Conservation (phyloP, 371 early-diverging fungal genomes). For the Circinella umbellata region DNA sequence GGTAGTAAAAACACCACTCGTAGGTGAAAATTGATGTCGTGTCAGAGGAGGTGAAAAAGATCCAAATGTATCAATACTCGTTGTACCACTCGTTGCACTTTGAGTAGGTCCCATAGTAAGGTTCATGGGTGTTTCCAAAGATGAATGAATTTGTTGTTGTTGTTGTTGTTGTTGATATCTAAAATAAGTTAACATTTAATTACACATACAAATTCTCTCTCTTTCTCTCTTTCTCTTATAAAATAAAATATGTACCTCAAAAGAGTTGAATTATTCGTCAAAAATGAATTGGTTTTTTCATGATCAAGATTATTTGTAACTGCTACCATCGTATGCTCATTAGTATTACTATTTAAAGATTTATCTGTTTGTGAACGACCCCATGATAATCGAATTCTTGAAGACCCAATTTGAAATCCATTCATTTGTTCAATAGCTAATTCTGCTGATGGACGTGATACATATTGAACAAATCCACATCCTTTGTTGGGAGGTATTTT, state of each 20-base stretch:
- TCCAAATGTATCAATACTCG: constrained; percentile 11
- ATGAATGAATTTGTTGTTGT: constrained; percentile 3
- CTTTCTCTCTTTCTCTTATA: too few relatives aligned
- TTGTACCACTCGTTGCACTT: constrained; percentile 11
- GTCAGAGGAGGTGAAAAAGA: constrained; percentile 15
- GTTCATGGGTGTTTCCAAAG: constrained; percentile 3
- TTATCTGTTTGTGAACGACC: constrained; percentile 64
- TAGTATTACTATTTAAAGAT: constrained; percentile 76
- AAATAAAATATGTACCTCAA: constrained; percentile 71
- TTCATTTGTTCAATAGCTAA: constrained; percentile 87
- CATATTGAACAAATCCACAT: constrained; percentile 93
- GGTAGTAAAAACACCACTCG: neutral
- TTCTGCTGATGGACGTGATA: constrained; percentile 82
- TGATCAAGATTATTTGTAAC: constrained; percentile 69
- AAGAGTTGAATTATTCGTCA: constrained; percentile 84
- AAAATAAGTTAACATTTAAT: neutral
- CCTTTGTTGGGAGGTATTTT: constrained; percentile 94
- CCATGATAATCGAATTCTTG: constrained; percentile 90
- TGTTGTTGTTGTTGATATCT: constrained; percentile 10
- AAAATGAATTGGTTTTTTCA: constrained; percentile 91
- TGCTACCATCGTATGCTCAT: constrained; percentile 81
- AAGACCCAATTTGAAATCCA: constrained; percentile 79
- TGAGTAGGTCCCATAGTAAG: constrained; percentile 6
- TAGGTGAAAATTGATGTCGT: constrained; percentile 8
- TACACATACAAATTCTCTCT: too few relatives aligned